Conservation (phyloP, 176 grass and related monocot species). For the Eragrostis nindensis region DNA sequence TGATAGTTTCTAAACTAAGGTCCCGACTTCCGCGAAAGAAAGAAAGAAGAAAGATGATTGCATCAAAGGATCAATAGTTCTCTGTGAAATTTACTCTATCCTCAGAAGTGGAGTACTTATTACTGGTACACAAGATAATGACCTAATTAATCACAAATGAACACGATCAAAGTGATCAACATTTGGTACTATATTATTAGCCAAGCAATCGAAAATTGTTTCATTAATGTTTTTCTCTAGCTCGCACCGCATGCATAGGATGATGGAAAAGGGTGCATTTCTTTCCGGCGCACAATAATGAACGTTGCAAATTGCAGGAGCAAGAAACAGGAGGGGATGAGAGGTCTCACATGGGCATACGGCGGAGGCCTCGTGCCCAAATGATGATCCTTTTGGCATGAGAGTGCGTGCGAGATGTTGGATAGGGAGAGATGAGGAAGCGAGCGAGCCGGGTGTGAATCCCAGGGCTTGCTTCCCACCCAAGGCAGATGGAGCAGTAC, state of each 20-base stretch:
- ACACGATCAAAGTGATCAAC: slow-evolving; percentile 24
- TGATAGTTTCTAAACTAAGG: too few relatives aligned
- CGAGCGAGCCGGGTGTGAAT: slow-evolving; percentile 40
- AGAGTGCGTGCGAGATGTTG: slow-evolving; percentile 60
- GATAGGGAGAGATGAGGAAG: slow-evolving; percentile 31
- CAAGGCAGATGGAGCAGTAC: slow-evolving; percentile 92
- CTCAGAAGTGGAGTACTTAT: neutral
- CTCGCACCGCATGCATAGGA: slow-evolving; percentile 48
- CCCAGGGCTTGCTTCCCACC: slow-evolving; percentile 78
- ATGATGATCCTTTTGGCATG: slow-evolving; percentile 96
- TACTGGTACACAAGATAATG: neutral
- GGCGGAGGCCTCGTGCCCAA: slow-evolving; percentile 61
- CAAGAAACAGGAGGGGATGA: slow-evolving; percentile 43
- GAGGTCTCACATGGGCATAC: slow-evolving; percentile 81
- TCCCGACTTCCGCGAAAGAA: too few relatives aligned
- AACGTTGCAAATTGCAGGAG: slow-evolving; percentile 53
- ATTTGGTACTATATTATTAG: neutral
- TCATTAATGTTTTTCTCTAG: slow-evolving; percentile 15
- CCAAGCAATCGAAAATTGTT: neutral
- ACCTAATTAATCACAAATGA: slow-evolving; percentile 3
- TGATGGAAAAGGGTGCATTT: slow-evolving; percentile 51
- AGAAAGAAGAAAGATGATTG: too few relatives aligned
- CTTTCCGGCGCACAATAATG: slow-evolving; percentile 61
- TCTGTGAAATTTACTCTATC: too few relatives aligned
- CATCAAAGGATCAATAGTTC: too few relatives aligned